A percentile compares a stretch with the other conserved stretches of the same genome.
These are phyloP conservation scores for Diaporthe nobilis DNA, from an alignment of 2,329 filamentous ascomycete genomes.

Conservation along the genomic window DNA sequence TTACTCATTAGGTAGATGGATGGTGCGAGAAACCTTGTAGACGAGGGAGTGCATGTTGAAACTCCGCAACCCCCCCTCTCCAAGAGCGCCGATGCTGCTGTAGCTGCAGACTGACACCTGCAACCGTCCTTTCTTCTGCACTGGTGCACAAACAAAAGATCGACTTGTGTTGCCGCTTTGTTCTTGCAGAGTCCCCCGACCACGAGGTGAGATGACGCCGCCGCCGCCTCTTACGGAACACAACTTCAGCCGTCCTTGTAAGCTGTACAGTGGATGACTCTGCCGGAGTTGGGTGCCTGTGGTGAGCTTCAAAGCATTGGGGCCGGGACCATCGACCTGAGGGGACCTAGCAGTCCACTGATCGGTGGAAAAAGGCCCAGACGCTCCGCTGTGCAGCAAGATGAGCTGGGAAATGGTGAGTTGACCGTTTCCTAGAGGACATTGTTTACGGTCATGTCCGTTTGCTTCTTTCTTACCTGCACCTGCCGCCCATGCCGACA, in stretches of 20 bases:
- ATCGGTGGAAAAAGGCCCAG: background rate
- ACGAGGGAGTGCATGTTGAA: background rate
- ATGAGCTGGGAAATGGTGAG: constrained; percentile 14
- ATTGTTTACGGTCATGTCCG: background rate
- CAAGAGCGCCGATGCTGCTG: background rate
- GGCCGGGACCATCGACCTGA: background rate
- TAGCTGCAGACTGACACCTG: background rate
- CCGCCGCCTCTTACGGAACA: background rate
- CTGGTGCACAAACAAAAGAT: background rate
- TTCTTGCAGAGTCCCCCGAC: background rate
- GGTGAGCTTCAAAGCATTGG: constrained; percentile 1
- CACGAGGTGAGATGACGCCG: constrained; percentile 2
- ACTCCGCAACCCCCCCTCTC: background rate
- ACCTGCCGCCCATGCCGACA: background rate
- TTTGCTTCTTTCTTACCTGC: background rate
- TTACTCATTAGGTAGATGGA: background rate
- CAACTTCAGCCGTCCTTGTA: background rate
- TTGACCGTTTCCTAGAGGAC: background rate
- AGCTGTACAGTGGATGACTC: constrained; percentile 13
- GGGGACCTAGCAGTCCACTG: background rate
- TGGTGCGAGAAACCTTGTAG: constrained; percentile 1
- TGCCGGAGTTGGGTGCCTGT: background rate
- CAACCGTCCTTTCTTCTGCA: background rate
- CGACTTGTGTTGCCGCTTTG: constrained; percentile 4
- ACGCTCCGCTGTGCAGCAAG: constrained; percentile 3